Evolutionary conservation across 495 filamentous ascomycete genomes (phyloP), one percentile per base, ranked within the genome.

Genomic region (Rusavskia elegans): DNA sequence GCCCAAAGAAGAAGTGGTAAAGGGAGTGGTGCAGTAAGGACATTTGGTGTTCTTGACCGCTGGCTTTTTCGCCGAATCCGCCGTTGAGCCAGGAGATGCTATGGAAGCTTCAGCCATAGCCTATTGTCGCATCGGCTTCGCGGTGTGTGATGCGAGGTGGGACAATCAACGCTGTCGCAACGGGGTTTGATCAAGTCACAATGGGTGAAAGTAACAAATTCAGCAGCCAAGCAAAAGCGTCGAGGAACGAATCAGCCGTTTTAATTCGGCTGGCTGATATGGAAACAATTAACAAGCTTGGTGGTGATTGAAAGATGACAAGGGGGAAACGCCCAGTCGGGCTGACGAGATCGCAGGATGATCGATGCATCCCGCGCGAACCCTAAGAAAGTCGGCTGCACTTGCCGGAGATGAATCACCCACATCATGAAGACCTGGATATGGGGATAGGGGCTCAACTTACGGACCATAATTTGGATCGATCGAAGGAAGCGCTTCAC

Each of bases 1-100:
- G 23, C 89, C 89, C n/a, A 95, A 74, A 3, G 87, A 92, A 6
- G 88, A 94, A 8, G 89, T 94, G 2, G 89, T 95, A 58, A 94
- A 95, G 2, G 80, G 66, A 63, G 90, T 85, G 39, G 78, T 66
- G 66, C 89, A 95, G 70, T 84, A 95, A 19, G 83, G 85, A 64
- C 89, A 95, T 59, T 71, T 77, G 56, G 79, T 83, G 70, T 95
- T 87, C 65, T 95, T 95, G 52, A 60, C 71, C 54, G 69, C 67
- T 25, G 68, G 61, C 42, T 66, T 67, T 52, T 70, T 69, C 8
- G 68, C 66, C 32, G 71, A 68, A 19, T 67, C 72, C 29, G 61
- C 66, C 21, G 63, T 66, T 45, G 76, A 77, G 45, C 70, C 74
- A 55, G 78, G 76, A 50, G 78, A 74, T 55, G 63, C 62, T 52